Percentiles rank a stretch among this genome's conserved stretches.
phyloP scores from a whole-genome alignment of 2,329 filamentous ascomycete genomes.

The Achaetomium macrosporum region DNA sequence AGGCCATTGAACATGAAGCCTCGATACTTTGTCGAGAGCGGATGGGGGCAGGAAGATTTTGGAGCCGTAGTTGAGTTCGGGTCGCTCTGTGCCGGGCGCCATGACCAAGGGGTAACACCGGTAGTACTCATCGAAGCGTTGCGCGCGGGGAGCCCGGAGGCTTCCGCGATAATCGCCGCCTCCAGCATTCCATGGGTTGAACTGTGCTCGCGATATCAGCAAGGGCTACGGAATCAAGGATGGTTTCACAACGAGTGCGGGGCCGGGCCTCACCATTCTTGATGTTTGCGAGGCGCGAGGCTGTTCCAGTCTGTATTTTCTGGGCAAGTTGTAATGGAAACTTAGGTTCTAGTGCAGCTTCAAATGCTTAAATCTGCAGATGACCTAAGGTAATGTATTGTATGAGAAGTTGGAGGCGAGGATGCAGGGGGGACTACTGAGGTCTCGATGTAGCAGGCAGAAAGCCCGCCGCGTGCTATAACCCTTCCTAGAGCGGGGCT shows the following conservation, averaged over 20 bases:
- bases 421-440: too few relatives aligned
- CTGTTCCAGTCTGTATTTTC: not conserved
- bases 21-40: conserved; percentile 91
- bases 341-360: not conserved
- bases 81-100: conserved; percentile 83
- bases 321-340: not conserved
- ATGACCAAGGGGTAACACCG: conserved; percentile 94
- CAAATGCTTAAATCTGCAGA: too few relatives aligned
- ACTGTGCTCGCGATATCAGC: conserved; percentile 24
- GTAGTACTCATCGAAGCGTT: conserved; percentile 97
- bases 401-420: too few relatives aligned
- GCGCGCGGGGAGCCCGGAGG: conserved; percentile 45
- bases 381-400: too few relatives aligned
- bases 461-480: too few relatives aligned
- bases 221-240: not conserved
- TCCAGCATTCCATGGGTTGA: conserved; percentile 31
- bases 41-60: conserved; percentile 98
- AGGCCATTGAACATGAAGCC: conserved; percentile 93
- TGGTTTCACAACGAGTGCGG: not conserved
- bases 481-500: too few relatives aligned
- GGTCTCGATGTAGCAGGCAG: too few relatives aligned
- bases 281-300: not conserved
- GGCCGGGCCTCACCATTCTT: conserved; percentile 16
- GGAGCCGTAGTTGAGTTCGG: conserved; percentile 89
- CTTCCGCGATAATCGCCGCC: conserved; percentile 12